Evolutionary conservation across 1,284 basidiomycete genomes (phyloP).

Genomic region (Boletus holoroseus): DNA sequence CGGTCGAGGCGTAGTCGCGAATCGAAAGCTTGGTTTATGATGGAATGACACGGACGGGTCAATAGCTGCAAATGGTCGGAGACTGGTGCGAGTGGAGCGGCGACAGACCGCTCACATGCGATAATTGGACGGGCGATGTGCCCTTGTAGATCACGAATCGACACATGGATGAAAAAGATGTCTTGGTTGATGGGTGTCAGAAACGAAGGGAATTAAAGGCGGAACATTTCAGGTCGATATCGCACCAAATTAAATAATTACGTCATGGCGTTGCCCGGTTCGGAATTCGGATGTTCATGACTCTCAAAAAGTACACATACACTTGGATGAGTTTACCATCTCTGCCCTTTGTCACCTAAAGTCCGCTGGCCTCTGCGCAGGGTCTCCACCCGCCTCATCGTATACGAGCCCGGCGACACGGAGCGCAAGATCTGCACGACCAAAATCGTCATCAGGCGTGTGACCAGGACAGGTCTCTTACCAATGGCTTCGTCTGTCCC

Average conservation of each 20-base stretch:
- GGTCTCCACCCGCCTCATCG: conserved; percentile 72
- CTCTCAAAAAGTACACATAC: conserved; percentile 4
- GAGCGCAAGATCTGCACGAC: conserved; percentile 64
- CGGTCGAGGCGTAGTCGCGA: conserved; percentile 79
- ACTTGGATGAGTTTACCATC: background rate
- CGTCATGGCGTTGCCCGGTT: conserved; percentile 11
- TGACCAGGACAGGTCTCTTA: conserved; percentile 37
- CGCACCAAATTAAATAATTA: conserved; percentile 13
- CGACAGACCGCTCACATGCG: conserved; percentile 52
- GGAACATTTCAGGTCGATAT: conserved; percentile 7
- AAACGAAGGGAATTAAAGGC: background rate
- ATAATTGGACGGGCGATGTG: conserved; percentile 80
- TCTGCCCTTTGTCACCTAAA: conserved; percentile 43
- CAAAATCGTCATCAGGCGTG: conserved; percentile 7
- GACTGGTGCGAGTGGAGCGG: background rate
- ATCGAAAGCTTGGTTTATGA: conserved; percentile 95
- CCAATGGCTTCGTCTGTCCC: conserved; percentile 76
- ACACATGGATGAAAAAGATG: conserved; percentile 52
- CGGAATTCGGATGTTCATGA: conserved; percentile 1
- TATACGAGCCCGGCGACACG: conserved; percentile 80
- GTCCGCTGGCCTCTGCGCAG: conserved; percentile 60
- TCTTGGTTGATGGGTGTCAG: background rate
- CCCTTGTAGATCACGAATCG: conserved; percentile 91
- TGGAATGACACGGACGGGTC: conserved; percentile 89
- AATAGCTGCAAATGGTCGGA: conserved; percentile 53